Evolutionary conservation across 257 asterid genomes (phyloP), one percentile per base, ranked within the genome.

Genomic region (Lantana camara): DNA sequence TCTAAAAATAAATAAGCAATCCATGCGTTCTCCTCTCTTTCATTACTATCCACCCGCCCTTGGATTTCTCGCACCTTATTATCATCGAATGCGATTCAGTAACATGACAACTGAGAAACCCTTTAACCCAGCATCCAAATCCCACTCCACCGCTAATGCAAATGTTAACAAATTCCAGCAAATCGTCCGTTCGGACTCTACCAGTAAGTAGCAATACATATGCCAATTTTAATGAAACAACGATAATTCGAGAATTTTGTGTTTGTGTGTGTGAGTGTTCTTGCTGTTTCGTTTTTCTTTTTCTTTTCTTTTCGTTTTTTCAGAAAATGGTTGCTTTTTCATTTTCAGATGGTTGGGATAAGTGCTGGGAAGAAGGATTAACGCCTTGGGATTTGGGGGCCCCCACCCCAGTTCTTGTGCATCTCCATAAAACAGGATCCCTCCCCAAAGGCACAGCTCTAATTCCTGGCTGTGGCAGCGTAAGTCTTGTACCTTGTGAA

Each of bases 301-400:
- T n/a, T n/a, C n/a, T n/a, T n/a, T n/a, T n/a, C n/a, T n/a, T n/a
- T n/a, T n/a, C n/a, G n/a, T n/a, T n/a, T n/a, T n/a, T n/a, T 10
- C 22, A 16, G 37, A 23, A 23, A 41, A 0, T 1, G 29, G 16
- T 2, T 49, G 49, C n/a, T n/a, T n/a, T n/a, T n/a, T n/a, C n/a
- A n/a, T 47, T 19, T 77, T 52, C 73, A 79, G 97, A 72, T 45
- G 88, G 88, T 24, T 91, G 97, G 96, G 91, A 88, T 30, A 79
- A 78, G 61, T 88, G 91, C 73, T 91, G 91, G 93, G 82, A 82
- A 73, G 71, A 82, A 71, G 93, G 80, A 53, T 17, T 91, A 77
- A 91, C 95, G 47, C 96, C 97, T 20, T 91, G 97, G 97, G 95
- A 91, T 78, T 81, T 91, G 80, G 95, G 96, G 73, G 65, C 58